Conservation (phyloP, 257 asterid genomes). For the Ajuga chamaepitys region DNA sequence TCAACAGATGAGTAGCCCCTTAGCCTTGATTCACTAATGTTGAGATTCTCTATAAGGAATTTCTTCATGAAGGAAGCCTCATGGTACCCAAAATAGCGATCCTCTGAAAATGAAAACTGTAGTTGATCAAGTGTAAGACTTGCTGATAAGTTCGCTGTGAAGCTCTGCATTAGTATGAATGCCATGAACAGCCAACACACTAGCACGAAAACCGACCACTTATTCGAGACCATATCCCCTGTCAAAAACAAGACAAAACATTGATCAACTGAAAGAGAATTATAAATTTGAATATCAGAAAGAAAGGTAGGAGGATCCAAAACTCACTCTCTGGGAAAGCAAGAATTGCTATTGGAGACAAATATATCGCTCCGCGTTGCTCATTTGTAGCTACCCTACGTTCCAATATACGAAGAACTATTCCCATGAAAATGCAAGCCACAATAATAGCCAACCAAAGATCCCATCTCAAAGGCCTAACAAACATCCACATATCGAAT, state of each 20-base stretch:
- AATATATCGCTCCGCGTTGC: constrained; percentile 18
- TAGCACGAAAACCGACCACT: constrained; percentile 41
- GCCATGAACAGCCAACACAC: constrained; percentile 42
- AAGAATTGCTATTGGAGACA: constrained; percentile 44
- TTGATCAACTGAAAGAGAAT: too few species aligned
- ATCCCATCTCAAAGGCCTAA: constrained; percentile 47
- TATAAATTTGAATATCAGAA: too few species aligned
- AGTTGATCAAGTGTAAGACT: constrained; percentile 48
- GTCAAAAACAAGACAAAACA: constrained; percentile 1
- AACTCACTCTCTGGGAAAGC: constrained; percentile 60
- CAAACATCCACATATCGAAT: constrained; percentile 46
- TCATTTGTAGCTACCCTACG: constrained; percentile 3
- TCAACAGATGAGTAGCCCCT: constrained; percentile 12
- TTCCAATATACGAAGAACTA: constrained; percentile 32
- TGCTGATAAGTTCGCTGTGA: constrained; percentile 47
- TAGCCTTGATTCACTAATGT: constrained; percentile 19
- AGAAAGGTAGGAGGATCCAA: too few species aligned
- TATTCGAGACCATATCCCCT: constrained; percentile 48
- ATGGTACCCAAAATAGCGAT: constrained; percentile 28
- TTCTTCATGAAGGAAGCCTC: constrained; percentile 31
- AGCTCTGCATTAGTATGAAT: constrained; percentile 51
- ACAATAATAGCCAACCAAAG: constrained; percentile 41
- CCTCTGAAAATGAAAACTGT: constrained; percentile 20
- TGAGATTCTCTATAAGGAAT: constrained; percentile 9
- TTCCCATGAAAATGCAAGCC: constrained; percentile 32